Evolutionary conservation across 2,329 filamentous ascomycete species (phyloP), one percentile per base, ranked within the genome.

Genomic region (Botryotinia calthae): DNA sequence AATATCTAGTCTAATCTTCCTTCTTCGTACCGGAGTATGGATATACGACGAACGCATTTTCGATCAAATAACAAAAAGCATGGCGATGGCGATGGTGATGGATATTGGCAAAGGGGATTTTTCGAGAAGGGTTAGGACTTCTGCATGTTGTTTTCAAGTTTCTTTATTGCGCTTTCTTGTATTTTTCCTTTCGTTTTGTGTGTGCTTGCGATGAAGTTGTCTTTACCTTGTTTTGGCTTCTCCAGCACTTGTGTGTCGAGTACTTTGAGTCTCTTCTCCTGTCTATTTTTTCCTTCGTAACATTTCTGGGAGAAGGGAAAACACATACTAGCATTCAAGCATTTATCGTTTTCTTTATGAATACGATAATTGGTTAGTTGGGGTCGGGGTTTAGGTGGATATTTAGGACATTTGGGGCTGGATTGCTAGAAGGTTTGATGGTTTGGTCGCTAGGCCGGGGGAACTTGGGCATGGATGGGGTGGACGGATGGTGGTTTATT

Each of bases 31-130:
- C 40, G 37, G 31, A 42, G 70, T 62, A 48, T 72, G 64, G 71
- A 72, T 37, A 72, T 28, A 61, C n/a, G 64, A 69, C 71, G 22
- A 44, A 58, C 54, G 63, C 63, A 68, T 59, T 72, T 62, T 72
- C 64, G 51, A 58, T 63, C 71, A 58, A 66, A 72, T 28, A 54
- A 69, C 48, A 63, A 74, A 74, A 74, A 72, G 73, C 73, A 74
- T 74, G 71, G 71, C 65, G 65, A 64, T 72, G 56, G 64, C 65
- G 65, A 64, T 67, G 56, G 64, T 56, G 61, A 59, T 72, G 71
- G 71, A 62, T 72, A 68, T 72, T 72, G 63, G 70, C 40, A 61
- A 62, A 59, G 44, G 54, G 58, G 65, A 16, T 62, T 70, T 70
- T 46, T 46, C 25, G 56, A 69, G 65, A 59, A 72, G 42, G 64